These are phyloP conservation scores for Vitis cinerea DNA, from an alignment of 164 flowering plant genomes.

Conservation along the genomic window DNA sequence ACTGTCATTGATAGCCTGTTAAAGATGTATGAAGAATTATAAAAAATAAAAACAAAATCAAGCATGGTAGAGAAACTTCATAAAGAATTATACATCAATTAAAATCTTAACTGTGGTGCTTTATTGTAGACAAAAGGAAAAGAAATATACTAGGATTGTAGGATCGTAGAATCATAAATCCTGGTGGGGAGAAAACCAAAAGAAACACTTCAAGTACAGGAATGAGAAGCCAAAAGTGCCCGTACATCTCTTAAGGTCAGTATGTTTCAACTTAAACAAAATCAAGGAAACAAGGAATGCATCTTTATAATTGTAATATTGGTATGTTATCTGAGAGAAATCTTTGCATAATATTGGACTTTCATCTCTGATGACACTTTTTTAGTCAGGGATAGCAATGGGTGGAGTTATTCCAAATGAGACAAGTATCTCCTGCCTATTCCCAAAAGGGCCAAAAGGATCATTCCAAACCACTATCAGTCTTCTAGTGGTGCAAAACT, in stretches of 20 bases:
- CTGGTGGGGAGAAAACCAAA: not conserved
- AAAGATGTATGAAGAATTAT: slow-evolving; percentile 5
- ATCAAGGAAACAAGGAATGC: no score
- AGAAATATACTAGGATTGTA: not conserved
- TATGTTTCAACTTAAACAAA: not conserved
- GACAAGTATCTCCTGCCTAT: not conserved
- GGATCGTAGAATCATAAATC: not conserved
- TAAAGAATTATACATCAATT: not conserved
- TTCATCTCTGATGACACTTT: no score
- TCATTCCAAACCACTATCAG: no score
- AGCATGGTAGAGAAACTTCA: not conserved
- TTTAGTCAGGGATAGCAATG: not conserved
- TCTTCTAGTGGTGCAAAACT: no score
- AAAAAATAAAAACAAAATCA: not conserved
- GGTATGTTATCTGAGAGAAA: no score
- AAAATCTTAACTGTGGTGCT: not conserved
- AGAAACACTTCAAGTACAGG: no score
- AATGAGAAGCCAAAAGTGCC: not conserved
- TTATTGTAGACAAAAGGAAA: not conserved
- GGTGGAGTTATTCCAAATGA: not conserved
- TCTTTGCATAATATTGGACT: no score
- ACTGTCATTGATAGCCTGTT: slow-evolving; percentile 63
- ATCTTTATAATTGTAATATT: no score
- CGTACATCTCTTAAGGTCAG: not conserved
- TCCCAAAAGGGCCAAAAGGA: no score